Percentiles rank a stretch among this genome's conserved stretches.
Evolutionary conservation across 2,329 filamentous ascomycete genomes (phyloP).

Genomic region (Fusarium keratoplasticum): DNA sequence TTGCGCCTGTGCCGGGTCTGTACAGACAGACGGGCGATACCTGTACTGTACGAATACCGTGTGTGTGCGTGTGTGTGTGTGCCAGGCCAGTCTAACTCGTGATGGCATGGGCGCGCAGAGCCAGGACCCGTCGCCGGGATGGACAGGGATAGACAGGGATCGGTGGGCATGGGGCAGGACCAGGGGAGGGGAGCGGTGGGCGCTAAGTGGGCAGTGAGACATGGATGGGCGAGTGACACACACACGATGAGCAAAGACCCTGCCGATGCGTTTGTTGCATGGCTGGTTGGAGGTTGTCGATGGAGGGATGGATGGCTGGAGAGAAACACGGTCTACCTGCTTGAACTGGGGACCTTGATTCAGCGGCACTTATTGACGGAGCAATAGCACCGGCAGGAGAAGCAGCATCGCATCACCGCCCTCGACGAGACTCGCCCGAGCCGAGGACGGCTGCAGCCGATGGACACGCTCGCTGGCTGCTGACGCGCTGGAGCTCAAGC

Average conservation of each 20-base stretch:
- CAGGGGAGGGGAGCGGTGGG: conserved; percentile 35
- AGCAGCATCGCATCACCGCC: background rate
- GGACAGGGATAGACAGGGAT: conserved; percentile 36
- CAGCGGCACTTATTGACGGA: background rate
- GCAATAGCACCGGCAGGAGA: background rate
- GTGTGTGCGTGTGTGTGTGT: background rate
- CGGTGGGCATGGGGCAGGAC: conserved; percentile 27
- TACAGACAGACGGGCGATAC: conserved; percentile 14
- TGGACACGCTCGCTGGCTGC: background rate
- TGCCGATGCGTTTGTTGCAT: conserved; percentile 13
- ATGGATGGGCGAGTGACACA: conserved; percentile 42
- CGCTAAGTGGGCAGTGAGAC: conserved; percentile 44
- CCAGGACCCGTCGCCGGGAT: conserved; percentile 22
- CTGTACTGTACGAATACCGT: conserved; percentile 23
- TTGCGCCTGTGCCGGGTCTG: conserved; percentile 33
- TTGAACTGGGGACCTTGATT: background rate
- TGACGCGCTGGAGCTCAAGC: conserved; percentile 15
- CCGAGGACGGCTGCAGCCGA: conserved; percentile 13
- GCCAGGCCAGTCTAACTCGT: conserved; percentile 33
- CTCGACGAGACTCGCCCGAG: background rate
- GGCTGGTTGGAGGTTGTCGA: conserved; percentile 9
- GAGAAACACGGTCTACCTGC: background rate
- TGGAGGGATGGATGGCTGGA: background rate
- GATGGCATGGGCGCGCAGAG: conserved; percentile 32
- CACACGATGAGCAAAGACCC: conserved; percentile 35